A percentile compares a stretch with the other conserved stretches of the same genome.
Evolutionary conservation across 2,329 filamentous ascomycete species (phyloP).

Genomic region (Cladosporium sphaerospermum): DNA sequence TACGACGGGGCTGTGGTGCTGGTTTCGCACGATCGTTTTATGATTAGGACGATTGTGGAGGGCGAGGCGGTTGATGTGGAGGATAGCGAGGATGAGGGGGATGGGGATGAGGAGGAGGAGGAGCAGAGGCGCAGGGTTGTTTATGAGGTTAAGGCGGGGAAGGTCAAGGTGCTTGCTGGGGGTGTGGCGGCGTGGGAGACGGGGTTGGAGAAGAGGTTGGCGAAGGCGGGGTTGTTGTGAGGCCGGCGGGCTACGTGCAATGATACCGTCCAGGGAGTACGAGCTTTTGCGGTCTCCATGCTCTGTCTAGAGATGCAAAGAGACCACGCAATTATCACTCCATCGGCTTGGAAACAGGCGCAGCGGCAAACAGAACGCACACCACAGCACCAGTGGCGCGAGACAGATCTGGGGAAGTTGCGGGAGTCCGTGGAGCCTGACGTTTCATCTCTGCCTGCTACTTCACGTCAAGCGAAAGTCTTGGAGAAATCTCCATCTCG

Average conservation of each 20-base stretch:
- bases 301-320: too few species aligned
- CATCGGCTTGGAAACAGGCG: too few species aligned
- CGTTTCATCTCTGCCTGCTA: too few species aligned
- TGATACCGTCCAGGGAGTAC: too few species aligned
- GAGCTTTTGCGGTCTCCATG: too few species aligned
- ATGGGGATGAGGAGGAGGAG: not conserved
- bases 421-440: too few species aligned
- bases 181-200: conserved; percentile 11
- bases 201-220: conserved; percentile 10
- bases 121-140: conserved; percentile 3
- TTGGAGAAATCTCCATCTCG: too few species aligned
- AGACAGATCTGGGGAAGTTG: too few species aligned
- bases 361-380: too few species aligned
- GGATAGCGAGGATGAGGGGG: conserved; percentile 7
- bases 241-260: not conserved
- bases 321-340: too few species aligned
- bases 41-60: conserved; percentile 68
- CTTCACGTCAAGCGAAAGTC: too few species aligned
- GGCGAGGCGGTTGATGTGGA: conserved; percentile 36
- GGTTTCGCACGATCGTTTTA: conserved; percentile 77
- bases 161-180: conserved; percentile 5
- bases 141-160: conserved; percentile 9
- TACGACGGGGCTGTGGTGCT: conserved; percentile 72
- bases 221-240: conserved; percentile 9
- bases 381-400: too few species aligned